Conservation (phyloP, 2,329 filamentous ascomycete species). For the Phoma herbarum region DNA sequence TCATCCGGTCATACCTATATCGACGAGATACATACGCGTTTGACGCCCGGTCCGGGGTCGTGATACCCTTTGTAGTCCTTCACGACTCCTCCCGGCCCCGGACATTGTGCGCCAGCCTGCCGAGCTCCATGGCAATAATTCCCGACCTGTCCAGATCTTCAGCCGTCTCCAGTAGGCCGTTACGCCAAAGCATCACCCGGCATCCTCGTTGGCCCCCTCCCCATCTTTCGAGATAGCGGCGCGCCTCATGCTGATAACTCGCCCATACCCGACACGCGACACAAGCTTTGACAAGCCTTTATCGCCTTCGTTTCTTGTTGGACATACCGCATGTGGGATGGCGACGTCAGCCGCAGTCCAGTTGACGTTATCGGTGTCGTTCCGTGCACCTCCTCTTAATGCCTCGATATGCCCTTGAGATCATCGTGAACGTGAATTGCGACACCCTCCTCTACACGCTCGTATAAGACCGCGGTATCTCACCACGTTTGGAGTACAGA, state of each 20-base stretch:
- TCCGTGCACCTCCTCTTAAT: constrained; percentile 13
- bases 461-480: constrained; percentile 1
- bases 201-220: not conserved
- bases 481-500: not conserved
- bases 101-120: not conserved
- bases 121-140: constrained; percentile 1
- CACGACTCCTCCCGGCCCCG: not conserved
- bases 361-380: constrained; percentile 4
- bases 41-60: constrained; percentile 15
- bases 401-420: not conserved
- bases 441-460: not conserved
- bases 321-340: constrained; percentile 21
- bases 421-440: constrained; percentile 1
- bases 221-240: constrained; percentile 8
- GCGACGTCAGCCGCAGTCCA: constrained; percentile 17
- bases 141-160: constrained; percentile 8
- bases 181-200: not conserved
- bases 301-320: constrained; percentile 14
- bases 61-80: constrained; percentile 10
- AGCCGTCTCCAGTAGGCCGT: not conserved
- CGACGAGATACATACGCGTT: constrained; percentile 22
- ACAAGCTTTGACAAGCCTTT: constrained; percentile 23
- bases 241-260: constrained; percentile 6
- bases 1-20: constrained; percentile 7
- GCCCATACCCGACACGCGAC: constrained; percentile 6